Base-by-base conservation (phyloP, 768 basidiomycete species). In the Naganishia vishniacii region DNA sequence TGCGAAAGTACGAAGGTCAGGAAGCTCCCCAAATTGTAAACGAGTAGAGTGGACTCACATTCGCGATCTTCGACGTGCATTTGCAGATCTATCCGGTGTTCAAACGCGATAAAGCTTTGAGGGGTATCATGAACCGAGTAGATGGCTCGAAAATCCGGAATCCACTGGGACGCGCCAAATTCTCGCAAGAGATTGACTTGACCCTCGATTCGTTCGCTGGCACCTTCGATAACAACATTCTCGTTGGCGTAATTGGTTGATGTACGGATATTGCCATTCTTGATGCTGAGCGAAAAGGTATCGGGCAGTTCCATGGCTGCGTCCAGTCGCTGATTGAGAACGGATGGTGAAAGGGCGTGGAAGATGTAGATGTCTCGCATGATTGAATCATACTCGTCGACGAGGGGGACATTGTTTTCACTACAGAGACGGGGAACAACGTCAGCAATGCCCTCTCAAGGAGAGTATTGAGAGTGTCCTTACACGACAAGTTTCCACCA, bases 401-500 rank as follows among this genome's bases (percentile, higher is more conserved):
- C 71, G 9, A 75, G 68, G 23, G 65, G 67, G 37, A 75, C 69
- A 20, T 72, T 49, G 64, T 75, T 58, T n/a, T 72, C 65, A 15
- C 74, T 73, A 47, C 13, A 48, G 1, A 40, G 32, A 25, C 13
- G 15, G 4, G 6, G 31, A 42, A 18, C 4, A 9, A 16, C 4
- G 44, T 60, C 11, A 46, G 41, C 20, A 23, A 46, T 23, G 26
- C 15, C n/a, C 2, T n/a, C 0, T 8, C 5, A 3, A 5, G 37
- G 6, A 41, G 6, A 41, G 34, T 9, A 45, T 40, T 12, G 18
- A n/a, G 29, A 5, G 31, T n/a, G 2, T 8, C 71, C 73, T 61
- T 59, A 75, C 74, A 70, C 59, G 16, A 73, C 70, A 48, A 67
- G 73, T 25, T 48, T 59, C 74, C 74, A 75, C 74, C 74, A 75